Conservation (phyloP, 345 rosid genomes). For the Dipteronia dyeriana region DNA sequence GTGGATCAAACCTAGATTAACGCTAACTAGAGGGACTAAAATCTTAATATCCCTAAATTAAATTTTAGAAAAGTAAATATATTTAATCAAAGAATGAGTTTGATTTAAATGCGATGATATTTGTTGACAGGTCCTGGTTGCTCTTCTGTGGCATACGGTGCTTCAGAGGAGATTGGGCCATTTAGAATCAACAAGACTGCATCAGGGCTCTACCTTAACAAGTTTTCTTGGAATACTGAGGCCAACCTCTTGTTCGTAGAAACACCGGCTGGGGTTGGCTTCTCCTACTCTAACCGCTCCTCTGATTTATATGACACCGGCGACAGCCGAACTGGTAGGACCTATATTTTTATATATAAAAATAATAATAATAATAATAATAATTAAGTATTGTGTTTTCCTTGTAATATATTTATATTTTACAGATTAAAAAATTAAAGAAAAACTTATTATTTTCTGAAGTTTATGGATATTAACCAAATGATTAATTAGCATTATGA, state of each 20-base stretch:
- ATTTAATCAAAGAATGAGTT: no score
- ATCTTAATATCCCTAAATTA: no score
- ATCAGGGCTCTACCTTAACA: conserved; percentile 81
- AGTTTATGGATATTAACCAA: neutral
- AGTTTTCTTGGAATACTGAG: conserved; percentile 82
- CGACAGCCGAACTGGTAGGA: conserved; percentile 76
- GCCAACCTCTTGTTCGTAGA: conserved; percentile 94
- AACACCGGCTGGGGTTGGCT: conserved; percentile 97
- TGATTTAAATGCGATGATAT: neutral
- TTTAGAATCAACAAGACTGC: conserved; percentile 74
- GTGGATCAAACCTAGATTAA: no score
- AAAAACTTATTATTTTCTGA: no score
- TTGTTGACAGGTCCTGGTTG: conserved; percentile 85
- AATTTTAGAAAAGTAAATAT: no score
- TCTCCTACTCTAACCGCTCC: conserved; percentile 88
- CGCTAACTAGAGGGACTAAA: no score
- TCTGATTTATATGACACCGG: conserved; percentile 83
- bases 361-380: no score
- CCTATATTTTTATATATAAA: neutral
- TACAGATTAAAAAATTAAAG: no score
- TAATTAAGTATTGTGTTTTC: no score
- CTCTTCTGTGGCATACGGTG: conserved; percentile 98
- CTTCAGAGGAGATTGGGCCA: conserved; percentile 99
- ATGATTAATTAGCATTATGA: neutral
- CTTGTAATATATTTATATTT: no score